A percentile compares a stretch with the other conserved stretches of the same genome.
Evolutionary conservation across 805 yeast genomes (phyloP).

Genomic region (Schizosaccharomyces lindneri): DNA sequence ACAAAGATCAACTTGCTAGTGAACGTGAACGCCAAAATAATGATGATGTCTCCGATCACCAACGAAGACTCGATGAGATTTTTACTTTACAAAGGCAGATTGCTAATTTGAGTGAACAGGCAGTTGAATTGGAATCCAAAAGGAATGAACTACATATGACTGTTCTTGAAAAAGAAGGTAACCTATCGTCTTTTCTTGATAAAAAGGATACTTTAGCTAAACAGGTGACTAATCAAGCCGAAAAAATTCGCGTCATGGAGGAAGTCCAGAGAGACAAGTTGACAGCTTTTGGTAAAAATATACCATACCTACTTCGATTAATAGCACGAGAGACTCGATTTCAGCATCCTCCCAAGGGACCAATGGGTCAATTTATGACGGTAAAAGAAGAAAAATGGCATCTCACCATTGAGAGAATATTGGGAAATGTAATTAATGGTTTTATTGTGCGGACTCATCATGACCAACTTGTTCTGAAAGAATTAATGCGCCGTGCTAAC

Average conservation of each 20-base stretch:
- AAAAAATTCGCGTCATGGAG: constrained; percentile 4
- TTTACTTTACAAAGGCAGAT: not conserved
- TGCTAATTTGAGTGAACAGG: not conserved
- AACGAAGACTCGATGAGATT: not conserved
- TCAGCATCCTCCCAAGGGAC: constrained; percentile 45
- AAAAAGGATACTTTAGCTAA: not conserved
- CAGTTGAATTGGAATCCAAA: not conserved
- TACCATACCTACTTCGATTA: constrained; percentile 19
- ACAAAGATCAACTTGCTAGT: not conserved
- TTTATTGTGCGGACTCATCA: constrained; percentile 41
- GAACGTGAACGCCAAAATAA: not conserved
- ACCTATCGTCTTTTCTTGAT: not conserved
- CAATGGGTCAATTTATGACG: constrained; percentile 39
- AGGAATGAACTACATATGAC: not conserved
- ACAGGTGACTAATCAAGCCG: not conserved
- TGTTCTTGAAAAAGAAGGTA: not conserved
- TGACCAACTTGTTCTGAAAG: constrained; percentile 23
- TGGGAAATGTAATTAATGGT: constrained; percentile 27
- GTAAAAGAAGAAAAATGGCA: constrained; percentile 37
- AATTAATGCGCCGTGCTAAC: constrained; percentile 5
- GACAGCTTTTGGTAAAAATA: constrained; percentile 27
- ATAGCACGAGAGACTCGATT: constrained; percentile 19
- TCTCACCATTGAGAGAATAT: constrained; percentile 29
- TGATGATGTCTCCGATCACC: not conserved
- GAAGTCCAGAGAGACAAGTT: constrained; percentile 11